Percentiles rank a stretch among this genome's conserved stretches.
phyloP scores from a whole-genome alignment of 2,329 filamentous ascomycete species.

The Fusarium sterilihyphosum region DNA sequence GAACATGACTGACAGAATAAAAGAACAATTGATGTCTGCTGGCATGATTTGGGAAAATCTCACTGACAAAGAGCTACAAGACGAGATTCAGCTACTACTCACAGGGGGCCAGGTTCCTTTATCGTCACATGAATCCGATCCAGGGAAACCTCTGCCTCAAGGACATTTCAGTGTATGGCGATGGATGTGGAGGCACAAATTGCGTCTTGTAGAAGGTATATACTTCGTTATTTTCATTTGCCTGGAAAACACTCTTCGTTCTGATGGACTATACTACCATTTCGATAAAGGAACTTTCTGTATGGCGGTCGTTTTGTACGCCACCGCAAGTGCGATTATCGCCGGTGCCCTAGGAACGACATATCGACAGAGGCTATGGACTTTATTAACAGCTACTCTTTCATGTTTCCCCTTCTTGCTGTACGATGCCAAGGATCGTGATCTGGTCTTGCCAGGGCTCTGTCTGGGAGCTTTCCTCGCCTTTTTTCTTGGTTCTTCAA shows the following conservation, averaged over 20 bases:
- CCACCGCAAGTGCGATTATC: background rate
- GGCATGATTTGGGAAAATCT: background rate
- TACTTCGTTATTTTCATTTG: fast-evolving
- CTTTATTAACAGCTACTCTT: background rate
- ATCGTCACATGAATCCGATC: background rate
- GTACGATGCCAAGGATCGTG: background rate
- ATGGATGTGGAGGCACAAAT: background rate
- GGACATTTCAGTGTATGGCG: background rate
- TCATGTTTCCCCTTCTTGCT: background rate
- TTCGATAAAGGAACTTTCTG: background rate
- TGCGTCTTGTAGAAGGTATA: fast-evolving
- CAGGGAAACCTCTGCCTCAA: background rate
- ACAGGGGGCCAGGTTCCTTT: background rate
- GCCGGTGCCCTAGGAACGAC: fast-evolving
- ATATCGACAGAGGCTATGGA: fast-evolving
- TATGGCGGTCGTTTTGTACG: background rate
- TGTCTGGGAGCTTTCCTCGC: background rate
- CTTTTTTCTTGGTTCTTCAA: background rate
- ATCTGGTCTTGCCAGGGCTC: background rate
- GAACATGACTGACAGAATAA: background rate
- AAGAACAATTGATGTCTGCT: background rate
- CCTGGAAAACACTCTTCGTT: background rate
- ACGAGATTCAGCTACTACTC: background rate
- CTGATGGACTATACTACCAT: background rate
- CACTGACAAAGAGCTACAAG: background rate